A percentile compares a stretch with the other conserved stretches of the same genome.
phyloP scores from a whole-genome alignment of 345 rosid genomes.

The Raphanus raphanistrum region DNA sequence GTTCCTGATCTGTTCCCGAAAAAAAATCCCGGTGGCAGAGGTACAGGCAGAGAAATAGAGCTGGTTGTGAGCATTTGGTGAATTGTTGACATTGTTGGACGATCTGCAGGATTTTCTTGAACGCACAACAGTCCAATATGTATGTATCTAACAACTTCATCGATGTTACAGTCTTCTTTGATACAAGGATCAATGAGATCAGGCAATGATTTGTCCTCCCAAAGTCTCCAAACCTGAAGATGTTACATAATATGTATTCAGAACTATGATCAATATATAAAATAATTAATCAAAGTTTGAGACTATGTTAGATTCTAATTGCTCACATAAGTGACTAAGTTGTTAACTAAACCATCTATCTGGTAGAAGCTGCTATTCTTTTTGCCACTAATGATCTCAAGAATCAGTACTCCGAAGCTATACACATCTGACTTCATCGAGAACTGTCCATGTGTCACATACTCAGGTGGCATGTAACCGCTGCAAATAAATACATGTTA shows the following conservation, averaged over 20 bases:
- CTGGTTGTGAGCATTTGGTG: slow-evolving; percentile 4
- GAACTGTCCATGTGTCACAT: slow-evolving; percentile 20
- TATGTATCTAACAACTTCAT: slow-evolving; percentile 10
- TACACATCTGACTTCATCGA: slow-evolving; percentile 32
- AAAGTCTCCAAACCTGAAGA: slow-evolving; percentile 21
- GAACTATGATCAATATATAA: not conserved
- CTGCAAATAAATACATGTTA: not conserved
- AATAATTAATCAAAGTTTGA: not conserved
- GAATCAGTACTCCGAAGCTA: slow-evolving; percentile 32
- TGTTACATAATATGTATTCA: not conserved
- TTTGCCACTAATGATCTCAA: slow-evolving; percentile 22
- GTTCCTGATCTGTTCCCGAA: not conserved
- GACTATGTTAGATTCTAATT: not conserved
- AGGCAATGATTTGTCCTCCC: slow-evolving; percentile 5
- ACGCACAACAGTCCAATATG: slow-evolving; percentile 10
- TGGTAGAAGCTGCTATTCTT: slow-evolving; percentile 5
- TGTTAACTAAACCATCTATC: not conserved
- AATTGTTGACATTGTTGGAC: slow-evolving; percentile 24
- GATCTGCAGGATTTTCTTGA: slow-evolving; percentile 20
- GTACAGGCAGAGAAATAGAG: not conserved
- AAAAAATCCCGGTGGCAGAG: slow-evolving; percentile 31
- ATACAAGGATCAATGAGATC: slow-evolving; percentile 10
- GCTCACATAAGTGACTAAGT: slow-evolving; percentile 28
- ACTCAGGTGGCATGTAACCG: slow-evolving; percentile 36
- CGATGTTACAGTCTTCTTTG: not conserved